Evolutionary conservation across 2,329 filamentous ascomycete genomes (phyloP).

Genomic region (Cladosporium phlei): DNA sequence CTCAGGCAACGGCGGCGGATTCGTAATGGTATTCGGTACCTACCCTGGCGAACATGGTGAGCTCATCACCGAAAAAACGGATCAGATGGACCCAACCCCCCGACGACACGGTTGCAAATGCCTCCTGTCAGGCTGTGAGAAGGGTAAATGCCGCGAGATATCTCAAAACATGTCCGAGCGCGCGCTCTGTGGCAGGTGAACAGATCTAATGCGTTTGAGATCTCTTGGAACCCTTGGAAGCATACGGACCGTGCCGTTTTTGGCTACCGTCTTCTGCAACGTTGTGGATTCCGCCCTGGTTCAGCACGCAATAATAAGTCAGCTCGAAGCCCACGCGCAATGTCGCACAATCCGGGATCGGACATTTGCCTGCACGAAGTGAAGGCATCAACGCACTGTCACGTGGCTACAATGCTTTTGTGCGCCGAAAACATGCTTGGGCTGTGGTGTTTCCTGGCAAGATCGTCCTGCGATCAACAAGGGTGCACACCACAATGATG

Average conservation of each 20-base stretch:
- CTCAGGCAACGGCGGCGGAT: slow-evolving; percentile 12
- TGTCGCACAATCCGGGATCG: slow-evolving; percentile 3
- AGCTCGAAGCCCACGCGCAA: slow-evolving; percentile 2
- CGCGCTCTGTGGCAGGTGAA: slow-evolving; percentile 10
- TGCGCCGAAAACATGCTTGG: background rate
- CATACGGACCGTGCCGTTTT: slow-evolving; percentile 14
- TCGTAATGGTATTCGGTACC: no score
- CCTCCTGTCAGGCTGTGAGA: no score
- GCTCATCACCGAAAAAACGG: slow-evolving; percentile 13
- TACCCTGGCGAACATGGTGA: slow-evolving; percentile 5
- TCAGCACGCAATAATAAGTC: slow-evolving; percentile 9
- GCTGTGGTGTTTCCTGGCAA: background rate
- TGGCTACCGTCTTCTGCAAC: slow-evolving; percentile 11
- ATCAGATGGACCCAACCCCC: slow-evolving; percentile 9
- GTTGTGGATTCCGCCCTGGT: slow-evolving; percentile 1
- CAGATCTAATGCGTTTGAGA: slow-evolving; percentile 13
- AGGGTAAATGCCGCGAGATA: slow-evolving; percentile 14
- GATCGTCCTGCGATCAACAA: slow-evolving; percentile 1
- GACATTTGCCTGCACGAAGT: slow-evolving; percentile 7
- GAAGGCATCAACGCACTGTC: background rate
- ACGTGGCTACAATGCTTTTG: slow-evolving; percentile 2
- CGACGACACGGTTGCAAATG: slow-evolving; percentile 4
- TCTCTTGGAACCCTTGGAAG: slow-evolving; percentile 11
- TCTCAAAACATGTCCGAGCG: slow-evolving; percentile 8
- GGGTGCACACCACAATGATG: background rate